Evolutionary conservation across 169 alveolate genomes (phyloP).

Genomic region (Eimeria sp.): DNA sequence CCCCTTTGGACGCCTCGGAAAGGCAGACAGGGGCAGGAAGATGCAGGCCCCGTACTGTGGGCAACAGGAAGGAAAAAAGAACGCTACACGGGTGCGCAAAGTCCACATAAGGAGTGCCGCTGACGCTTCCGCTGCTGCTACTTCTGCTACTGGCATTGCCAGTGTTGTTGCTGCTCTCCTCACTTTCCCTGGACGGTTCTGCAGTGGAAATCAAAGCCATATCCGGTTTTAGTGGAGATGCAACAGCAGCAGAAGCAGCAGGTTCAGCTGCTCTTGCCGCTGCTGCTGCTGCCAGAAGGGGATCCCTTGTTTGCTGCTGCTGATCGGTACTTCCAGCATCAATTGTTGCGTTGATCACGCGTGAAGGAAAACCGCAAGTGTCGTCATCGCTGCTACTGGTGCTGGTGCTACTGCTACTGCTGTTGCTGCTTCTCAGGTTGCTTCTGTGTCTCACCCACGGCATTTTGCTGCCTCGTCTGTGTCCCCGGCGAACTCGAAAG

Average conservation of each 20-base stretch:
- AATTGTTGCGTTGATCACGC: neutral
- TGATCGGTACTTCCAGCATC: neutral
- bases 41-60: constrained; percentile 37
- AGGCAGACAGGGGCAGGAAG: neutral
- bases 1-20: neutral
- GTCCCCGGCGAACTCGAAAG: constrained; percentile 10
- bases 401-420: constrained; percentile 10
- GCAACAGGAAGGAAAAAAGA: constrained; percentile 22
- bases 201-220: neutral
- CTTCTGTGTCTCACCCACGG: constrained; percentile 48
- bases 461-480: constrained; percentile 2
- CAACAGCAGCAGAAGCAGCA: neutral
- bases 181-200: neutral
- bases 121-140: constrained; percentile 33
- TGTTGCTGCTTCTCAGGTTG: constrained; percentile 62
- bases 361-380: neutral
- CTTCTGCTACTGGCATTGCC: neutral
- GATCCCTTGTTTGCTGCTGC: neutral
- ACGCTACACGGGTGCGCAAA: constrained; percentile 66
- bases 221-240: neutral
- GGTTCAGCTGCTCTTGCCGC: no score
- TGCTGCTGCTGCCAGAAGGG: neutral
- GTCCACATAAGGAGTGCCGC: constrained; percentile 40
- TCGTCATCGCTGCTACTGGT: constrained; percentile 13
- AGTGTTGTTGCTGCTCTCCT: neutral